Conservation (phyloP, 2,329 filamentous ascomycete genomes). For the Trichophaea hybrida region DNA sequence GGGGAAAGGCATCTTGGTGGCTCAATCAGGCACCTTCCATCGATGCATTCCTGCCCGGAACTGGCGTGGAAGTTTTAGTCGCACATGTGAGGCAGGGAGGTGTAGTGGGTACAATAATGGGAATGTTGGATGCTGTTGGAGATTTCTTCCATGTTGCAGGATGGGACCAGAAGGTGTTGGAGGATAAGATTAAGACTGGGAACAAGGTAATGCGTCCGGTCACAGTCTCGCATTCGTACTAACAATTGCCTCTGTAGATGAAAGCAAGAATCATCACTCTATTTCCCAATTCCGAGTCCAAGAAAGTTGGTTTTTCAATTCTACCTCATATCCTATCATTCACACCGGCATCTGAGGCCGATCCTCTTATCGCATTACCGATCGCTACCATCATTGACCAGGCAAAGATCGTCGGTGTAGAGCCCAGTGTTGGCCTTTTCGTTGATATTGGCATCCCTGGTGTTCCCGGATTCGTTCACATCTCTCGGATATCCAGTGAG, state of each 20-base stretch:
- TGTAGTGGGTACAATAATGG: conserved; percentile 81
- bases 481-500: conserved; percentile 71
- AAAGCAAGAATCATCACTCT: conserved; percentile 80
- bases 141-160: conserved; percentile 82
- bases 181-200: conserved; percentile 66
- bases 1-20: conserved; percentile 44
- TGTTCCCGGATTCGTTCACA: conserved; percentile 79
- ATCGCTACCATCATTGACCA: conserved; percentile 63
- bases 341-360: conserved; percentile 33
- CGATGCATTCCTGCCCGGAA: conserved; percentile 79
- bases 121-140: conserved; percentile 76
- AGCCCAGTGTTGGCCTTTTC: conserved; percentile 68
- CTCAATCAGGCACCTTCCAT: conserved; percentile 70
- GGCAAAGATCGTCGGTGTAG: conserved; percentile 66
- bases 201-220: conserved; percentile 39
- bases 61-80: conserved; percentile 71
- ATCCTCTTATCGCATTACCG: conserved; percentile 40
- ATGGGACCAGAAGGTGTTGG: conserved; percentile 52
- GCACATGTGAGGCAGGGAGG: conserved; percentile 58
- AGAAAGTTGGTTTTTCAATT: conserved; percentile 76
- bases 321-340: conserved; percentile 70
- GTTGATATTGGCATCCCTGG: conserved; percentile 53
- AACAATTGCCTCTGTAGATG: conserved; percentile 32
- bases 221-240: background rate
- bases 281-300: conserved; percentile 62